A percentile compares a stretch with the other conserved stretches of the same genome.
Conservation (phyloP, 2,329 filamentous ascomycete genomes). For the Huntiella abstrusa region DNA sequence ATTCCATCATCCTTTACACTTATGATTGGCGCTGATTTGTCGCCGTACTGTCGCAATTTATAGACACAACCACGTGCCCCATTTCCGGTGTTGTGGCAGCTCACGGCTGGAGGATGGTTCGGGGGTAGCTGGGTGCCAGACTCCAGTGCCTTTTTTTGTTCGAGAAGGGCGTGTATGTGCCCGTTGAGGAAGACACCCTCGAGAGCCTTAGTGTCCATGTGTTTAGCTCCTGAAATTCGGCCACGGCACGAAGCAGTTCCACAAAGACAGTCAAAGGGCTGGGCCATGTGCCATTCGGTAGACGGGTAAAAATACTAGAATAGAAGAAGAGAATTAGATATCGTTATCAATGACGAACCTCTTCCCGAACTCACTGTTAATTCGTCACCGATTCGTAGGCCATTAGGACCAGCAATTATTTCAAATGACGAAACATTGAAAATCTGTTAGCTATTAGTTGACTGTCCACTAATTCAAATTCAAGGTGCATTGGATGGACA, state of each 20-base stretch:
- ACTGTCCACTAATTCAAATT: background rate
- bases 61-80: background rate
- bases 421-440: conserved; percentile 39
- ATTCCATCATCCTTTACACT: no score
- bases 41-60: no score
- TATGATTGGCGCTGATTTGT: no score
- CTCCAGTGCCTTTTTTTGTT: conserved; percentile 18
- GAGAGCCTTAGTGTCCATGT: conserved; percentile 36
- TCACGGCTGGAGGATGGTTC: conserved; percentile 21
- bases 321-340: background rate
- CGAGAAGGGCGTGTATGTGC: conserved; percentile 38
- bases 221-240: conserved; percentile 41
- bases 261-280: conserved; percentile 51
- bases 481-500: background rate
- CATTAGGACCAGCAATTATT: conserved; percentile 38
- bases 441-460: conserved; percentile 23
- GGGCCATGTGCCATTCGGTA: conserved; percentile 57
- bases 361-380: conserved; percentile 27
- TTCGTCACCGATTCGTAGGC: conserved; percentile 36
- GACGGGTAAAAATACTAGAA: conserved; percentile 53
- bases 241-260: conserved; percentile 37
- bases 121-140: conserved; percentile 3
- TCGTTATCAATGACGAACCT: background rate
- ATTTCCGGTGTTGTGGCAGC: conserved; percentile 3
- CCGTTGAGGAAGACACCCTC: conserved; percentile 41